phyloP scores from a whole-genome alignment of 371 early-diverging fungal species.

The Furculomyces boomerangus region DNA sequence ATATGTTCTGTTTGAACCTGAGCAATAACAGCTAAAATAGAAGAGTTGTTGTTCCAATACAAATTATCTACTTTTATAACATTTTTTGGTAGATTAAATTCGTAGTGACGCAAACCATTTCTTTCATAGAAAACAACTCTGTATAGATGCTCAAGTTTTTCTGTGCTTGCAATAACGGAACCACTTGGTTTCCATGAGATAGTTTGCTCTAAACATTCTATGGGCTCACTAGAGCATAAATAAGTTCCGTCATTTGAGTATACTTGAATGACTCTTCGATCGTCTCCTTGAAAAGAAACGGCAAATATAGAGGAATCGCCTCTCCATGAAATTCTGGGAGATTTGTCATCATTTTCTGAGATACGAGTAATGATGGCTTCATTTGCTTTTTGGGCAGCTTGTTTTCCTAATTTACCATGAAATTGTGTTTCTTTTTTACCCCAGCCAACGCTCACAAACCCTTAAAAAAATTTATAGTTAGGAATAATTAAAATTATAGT shows the following conservation, averaged over 20 bases:
- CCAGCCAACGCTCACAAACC: slow-evolving; percentile 63
- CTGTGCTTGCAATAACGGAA: slow-evolving; percentile 68
- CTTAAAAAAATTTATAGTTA: too few species aligned
- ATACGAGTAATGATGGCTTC: neutral
- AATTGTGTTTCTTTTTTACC: slow-evolving; percentile 95
- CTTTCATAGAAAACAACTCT: slow-evolving; percentile 84
- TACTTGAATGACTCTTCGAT: slow-evolving; percentile 37
- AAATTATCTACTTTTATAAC: slow-evolving; percentile 29
- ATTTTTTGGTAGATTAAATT: slow-evolving; percentile 50
- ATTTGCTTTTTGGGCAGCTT: slow-evolving; percentile 37
- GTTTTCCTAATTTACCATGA: slow-evolving; percentile 81
- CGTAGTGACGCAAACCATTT: slow-evolving; percentile 88
- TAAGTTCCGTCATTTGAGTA: slow-evolving; percentile 73
- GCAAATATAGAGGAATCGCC: slow-evolving; percentile 75
- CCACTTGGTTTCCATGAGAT: slow-evolving; percentile 83
- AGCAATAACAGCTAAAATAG: slow-evolving; percentile 55
- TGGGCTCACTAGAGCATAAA: slow-evolving; percentile 62
- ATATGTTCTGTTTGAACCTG: slow-evolving; percentile 12
- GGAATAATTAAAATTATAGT: too few species aligned
- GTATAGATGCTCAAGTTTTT: slow-evolving; percentile 59
- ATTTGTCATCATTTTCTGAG: slow-evolving; percentile 49
- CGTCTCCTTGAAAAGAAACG: slow-evolving; percentile 24
- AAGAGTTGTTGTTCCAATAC: slow-evolving; percentile 76
- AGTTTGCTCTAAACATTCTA: slow-evolving; percentile 62
- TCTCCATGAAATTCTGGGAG: slow-evolving; percentile 71